These are phyloP conservation scores for Botrytis sinoallii DNA, from an alignment of 2,329 filamentous ascomycete species.

Conservation along the genomic window DNA sequence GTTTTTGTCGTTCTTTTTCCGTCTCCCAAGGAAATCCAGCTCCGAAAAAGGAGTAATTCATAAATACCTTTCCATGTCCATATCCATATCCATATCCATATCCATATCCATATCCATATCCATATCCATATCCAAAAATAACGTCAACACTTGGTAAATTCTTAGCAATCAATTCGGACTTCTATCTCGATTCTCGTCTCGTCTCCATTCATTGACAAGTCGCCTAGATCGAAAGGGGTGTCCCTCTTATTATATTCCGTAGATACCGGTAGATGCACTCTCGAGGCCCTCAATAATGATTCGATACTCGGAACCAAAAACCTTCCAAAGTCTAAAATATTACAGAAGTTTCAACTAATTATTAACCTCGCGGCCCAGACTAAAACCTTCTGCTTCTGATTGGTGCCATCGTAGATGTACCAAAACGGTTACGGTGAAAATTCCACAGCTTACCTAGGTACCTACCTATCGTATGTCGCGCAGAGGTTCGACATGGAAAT, in stretches of 20 bases:
- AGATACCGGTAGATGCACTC: not conserved
- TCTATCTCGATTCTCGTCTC: not conserved
- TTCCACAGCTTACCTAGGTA: too few relatives aligned
- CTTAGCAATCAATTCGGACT: not conserved
- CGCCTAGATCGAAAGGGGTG: not conserved
- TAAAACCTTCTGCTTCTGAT: too few relatives aligned
- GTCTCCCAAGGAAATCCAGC: not conserved
- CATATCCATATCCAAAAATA: not conserved
- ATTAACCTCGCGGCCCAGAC: not conserved
- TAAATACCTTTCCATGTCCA: not conserved
- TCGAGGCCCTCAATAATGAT: not conserved
- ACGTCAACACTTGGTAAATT: not conserved
- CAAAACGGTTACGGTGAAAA: too few relatives aligned
- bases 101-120: not conserved
- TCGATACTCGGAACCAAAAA: not conserved
- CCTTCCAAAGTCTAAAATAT: not conserved
- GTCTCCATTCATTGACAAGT: not conserved
- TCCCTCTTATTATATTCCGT: not conserved
- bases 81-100: not conserved
- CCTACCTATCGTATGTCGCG: too few relatives aligned
- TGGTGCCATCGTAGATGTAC: too few relatives aligned
- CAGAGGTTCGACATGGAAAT: not conserved
- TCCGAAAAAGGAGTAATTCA: not conserved
- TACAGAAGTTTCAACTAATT: not conserved
- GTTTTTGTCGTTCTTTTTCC: not conserved